A percentile compares a stretch with the other conserved stretches of the same genome.
Conservation (phyloP, 129 eudicot genomes). For the Centaurea solstitialis region DNA sequence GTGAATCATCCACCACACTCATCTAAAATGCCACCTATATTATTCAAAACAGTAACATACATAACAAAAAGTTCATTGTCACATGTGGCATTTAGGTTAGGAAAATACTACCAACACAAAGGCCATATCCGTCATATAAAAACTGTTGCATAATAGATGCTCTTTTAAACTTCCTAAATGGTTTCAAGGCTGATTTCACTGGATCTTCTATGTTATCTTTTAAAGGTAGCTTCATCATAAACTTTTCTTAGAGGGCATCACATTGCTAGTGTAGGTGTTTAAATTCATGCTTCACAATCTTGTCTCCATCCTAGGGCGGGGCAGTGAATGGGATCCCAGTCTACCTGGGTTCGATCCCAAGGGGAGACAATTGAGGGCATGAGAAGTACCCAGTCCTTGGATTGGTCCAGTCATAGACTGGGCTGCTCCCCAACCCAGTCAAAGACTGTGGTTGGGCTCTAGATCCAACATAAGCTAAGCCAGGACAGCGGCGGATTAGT, state of each 20-base stretch:
- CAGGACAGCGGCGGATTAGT: too few species aligned
- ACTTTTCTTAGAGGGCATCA: neutral
- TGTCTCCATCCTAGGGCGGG: neutral
- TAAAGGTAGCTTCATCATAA: neutral
- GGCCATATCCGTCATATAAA: neutral
- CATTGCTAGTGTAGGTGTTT: neutral
- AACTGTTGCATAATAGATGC: neutral
- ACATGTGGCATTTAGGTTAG: neutral
- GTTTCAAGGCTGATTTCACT: neutral
- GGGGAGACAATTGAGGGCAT: too few species aligned
- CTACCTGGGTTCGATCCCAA: too few species aligned
- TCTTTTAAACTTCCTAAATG: neutral
- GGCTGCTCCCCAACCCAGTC: too few species aligned
- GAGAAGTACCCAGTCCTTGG: too few species aligned
- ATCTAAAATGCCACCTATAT: conserved; percentile 33
- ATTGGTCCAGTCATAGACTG: too few species aligned
- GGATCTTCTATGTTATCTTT: neutral
- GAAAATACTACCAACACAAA: neutral
- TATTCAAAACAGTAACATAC: conserved; percentile 11
- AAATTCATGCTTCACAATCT: neutral
- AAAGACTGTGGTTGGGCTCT: too few species aligned
- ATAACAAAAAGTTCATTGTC: neutral
- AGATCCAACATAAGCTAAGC: too few species aligned
- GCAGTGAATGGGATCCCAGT: too few species aligned
- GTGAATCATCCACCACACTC: conserved; percentile 47